These are phyloP conservation scores for Cytospora chrysosperma DNA, from an alignment of 2,329 filamentous ascomycete species.

Conservation along the genomic window DNA sequence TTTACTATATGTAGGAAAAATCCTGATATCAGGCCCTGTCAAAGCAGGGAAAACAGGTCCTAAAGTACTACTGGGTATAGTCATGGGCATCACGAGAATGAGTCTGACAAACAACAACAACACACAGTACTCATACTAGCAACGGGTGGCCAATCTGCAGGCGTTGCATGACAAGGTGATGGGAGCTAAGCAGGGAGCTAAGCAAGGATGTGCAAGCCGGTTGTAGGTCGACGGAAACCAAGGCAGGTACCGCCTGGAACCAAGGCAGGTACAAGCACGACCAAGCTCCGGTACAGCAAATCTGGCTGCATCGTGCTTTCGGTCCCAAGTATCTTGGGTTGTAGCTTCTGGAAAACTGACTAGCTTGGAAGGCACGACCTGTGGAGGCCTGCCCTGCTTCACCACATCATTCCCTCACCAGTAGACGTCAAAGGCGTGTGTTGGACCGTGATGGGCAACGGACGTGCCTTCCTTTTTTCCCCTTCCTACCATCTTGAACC, in stretches of 20 bases:
- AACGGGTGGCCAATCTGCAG: not conserved
- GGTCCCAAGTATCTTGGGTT: slow-evolving; percentile 13
- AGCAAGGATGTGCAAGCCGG: slow-evolving; percentile 18
- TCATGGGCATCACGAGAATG: not conserved
- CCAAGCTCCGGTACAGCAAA: slow-evolving; percentile 7
- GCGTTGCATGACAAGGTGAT: slow-evolving; percentile 10
- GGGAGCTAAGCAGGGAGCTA: not conserved
- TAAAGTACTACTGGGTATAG: not conserved
- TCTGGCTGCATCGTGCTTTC: not conserved
- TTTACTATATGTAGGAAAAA: not conserved
- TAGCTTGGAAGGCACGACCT: slow-evolving; percentile 1
- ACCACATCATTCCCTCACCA: not conserved
- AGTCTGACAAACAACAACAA: not conserved
- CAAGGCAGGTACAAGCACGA: slow-evolving; percentile 11
- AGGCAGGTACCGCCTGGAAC: slow-evolving; percentile 11
- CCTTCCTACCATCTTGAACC: slow-evolving; percentile 4
- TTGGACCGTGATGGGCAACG: not conserved
- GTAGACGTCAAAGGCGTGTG: not conserved
- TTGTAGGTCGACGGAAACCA: not conserved
- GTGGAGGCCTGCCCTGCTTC: slow-evolving; percentile 1
- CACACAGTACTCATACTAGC: not conserved
- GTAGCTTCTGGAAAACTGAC: slow-evolving; percentile 4
- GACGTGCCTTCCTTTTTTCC: not conserved
- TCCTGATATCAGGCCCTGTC: not conserved
- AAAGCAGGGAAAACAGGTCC: not conserved